Evolutionary conservation across 169 alveolate species (phyloP).

Genomic region (Cryptosporidium sp.): DNA sequence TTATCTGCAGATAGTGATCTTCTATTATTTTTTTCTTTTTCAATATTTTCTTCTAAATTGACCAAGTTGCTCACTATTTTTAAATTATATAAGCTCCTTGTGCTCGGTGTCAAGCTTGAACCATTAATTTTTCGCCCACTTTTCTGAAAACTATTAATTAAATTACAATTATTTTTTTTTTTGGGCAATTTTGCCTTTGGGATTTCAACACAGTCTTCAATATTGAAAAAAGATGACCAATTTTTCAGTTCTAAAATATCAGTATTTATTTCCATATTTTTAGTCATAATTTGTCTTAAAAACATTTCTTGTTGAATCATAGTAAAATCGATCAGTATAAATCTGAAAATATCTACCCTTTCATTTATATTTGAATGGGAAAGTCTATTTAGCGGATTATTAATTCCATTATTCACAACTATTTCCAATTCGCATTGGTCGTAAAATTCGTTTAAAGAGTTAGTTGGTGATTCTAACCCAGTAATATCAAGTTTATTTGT

Average conservation of each 20-base stretch:
- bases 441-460: not conserved
- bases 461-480: not conserved
- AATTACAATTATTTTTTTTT: not conserved
- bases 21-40: slow-evolving; percentile 5
- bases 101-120: slow-evolving; percentile 42
- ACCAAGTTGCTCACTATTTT: slow-evolving; percentile 14
- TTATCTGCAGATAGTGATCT: slow-evolving; percentile 61
- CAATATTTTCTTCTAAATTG: slow-evolving; percentile 7
- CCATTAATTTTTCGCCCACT: not conserved
- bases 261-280: slow-evolving; percentile 3
- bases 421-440: slow-evolving; percentile 12
- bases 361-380: slow-evolving; percentile 55
- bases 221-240: slow-evolving; percentile 53
- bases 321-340: slow-evolving; percentile 14
- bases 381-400: slow-evolving; percentile 40
- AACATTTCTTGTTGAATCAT: slow-evolving; percentile 34
- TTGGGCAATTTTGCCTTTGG: slow-evolving; percentile 48
- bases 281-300: slow-evolving; percentile 11
- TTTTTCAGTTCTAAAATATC: not conserved
- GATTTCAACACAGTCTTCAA: slow-evolving; percentile 34
- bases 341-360: slow-evolving; percentile 43
- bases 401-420: slow-evolving; percentile 23
- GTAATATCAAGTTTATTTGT: not conserved
- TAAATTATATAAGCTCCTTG: slow-evolving; percentile 38
- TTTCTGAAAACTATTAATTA: not conserved